Conservation (phyloP, 108 stramenopile species). For the Conticribra guillardii region DNA sequence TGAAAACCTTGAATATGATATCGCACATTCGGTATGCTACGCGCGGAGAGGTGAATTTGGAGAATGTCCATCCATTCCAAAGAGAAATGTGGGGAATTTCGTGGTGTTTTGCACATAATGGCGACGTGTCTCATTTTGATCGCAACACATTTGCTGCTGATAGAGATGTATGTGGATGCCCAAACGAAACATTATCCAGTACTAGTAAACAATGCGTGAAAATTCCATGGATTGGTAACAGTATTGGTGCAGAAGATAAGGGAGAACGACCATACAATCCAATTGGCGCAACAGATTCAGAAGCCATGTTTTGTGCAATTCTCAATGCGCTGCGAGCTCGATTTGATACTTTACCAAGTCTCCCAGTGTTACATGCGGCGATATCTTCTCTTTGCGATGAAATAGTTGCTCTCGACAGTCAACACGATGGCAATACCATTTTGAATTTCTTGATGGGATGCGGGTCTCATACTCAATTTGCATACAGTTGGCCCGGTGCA, state of each 20-base stretch:
- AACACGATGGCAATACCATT: slow-evolving; percentile 58
- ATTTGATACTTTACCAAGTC: slow-evolving; percentile 66
- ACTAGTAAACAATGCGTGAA: slow-evolving; percentile 11
- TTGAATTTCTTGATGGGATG: slow-evolving; percentile 82
- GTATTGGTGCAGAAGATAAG: slow-evolving; percentile 20
- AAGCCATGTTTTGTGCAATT: slow-evolving; percentile 82
- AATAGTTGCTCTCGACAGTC: slow-evolving; percentile 52
- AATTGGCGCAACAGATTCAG: slow-evolving; percentile 86
- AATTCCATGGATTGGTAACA: slow-evolving; percentile 43
- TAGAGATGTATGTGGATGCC: slow-evolving; percentile 15
- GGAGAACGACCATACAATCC: slow-evolving; percentile 58
- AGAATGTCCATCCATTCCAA: slow-evolving; percentile 89
- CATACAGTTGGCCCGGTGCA: slow-evolving; percentile 81
- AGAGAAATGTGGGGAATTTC: slow-evolving; percentile 70
- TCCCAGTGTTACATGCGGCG: slow-evolving; percentile 71
- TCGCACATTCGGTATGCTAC: slow-evolving; percentile 44
- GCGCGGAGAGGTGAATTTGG: slow-evolving; percentile 62
- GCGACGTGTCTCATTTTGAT: slow-evolving; percentile 70
- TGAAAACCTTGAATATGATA: neutral
- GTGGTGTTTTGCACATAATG: slow-evolving; percentile 81
- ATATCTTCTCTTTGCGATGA: slow-evolving; percentile 61
- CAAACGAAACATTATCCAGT: slow-evolving; percentile 9
- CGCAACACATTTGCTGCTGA: slow-evolving; percentile 1
- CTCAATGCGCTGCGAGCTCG: slow-evolving; percentile 72
- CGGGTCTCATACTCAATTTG: slow-evolving; percentile 68